Percentiles rank a stretch among this genome's conserved stretches.
Evolutionary conservation across 1,284 basidiomycete genomes (phyloP).

Genomic region (Rhodotorula sp.): DNA sequence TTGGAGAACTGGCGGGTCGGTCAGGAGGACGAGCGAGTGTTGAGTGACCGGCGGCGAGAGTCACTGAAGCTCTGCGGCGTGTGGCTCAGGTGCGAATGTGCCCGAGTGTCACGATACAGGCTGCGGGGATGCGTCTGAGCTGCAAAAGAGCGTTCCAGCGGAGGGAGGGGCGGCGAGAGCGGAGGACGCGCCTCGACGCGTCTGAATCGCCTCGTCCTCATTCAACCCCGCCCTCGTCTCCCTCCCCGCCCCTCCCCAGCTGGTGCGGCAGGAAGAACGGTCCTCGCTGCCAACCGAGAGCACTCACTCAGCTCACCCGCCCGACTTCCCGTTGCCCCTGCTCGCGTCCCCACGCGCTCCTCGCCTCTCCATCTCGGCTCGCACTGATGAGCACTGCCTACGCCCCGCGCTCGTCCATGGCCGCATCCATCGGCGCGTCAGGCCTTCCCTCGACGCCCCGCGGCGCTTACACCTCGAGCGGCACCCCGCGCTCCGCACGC

Average conservation of each 20-base stretch:
- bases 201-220: background rate
- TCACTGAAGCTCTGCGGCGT: too few relatives aligned
- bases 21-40: background rate
- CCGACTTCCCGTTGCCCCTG: background rate
- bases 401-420: slow-evolving; percentile 61
- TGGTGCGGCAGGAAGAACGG: background rate
- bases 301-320: background rate
- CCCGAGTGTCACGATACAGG: background rate
- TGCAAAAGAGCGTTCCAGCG: background rate
- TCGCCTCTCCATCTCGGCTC: background rate
- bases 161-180: background rate
- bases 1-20: background rate
- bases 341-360: background rate
- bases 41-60: background rate
- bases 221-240: slow-evolving; percentile 14
- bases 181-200: slow-evolving; percentile 1
- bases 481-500: slow-evolving; percentile 46
- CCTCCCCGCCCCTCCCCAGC: too few relatives aligned
- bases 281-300: background rate
- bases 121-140: background rate
- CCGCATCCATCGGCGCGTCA: slow-evolving; percentile 52
- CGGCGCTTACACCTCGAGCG: slow-evolving; percentile 66
- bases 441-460: slow-evolving; percentile 66
- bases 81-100: too few relatives aligned
- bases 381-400: slow-evolving; percentile 38